Evolutionary conservation across 2,329 filamentous ascomycete genomes (phyloP).

Genomic region (Tolypocladium album): DNA sequence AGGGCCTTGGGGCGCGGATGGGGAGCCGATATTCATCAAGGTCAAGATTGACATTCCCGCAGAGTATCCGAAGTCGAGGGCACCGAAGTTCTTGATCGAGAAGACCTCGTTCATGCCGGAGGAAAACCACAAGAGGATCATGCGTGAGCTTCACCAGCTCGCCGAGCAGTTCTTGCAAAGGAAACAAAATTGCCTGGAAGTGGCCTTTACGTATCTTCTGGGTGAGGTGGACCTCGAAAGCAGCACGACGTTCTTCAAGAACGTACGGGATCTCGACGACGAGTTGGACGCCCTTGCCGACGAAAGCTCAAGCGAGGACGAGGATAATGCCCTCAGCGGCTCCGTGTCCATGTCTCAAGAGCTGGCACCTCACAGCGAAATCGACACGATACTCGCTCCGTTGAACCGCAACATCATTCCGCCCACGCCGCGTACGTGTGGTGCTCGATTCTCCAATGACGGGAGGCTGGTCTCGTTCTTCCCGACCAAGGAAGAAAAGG

Average conservation of each 20-base stretch:
- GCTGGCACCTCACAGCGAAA: conserved; percentile 41
- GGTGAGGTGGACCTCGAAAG: conserved; percentile 51
- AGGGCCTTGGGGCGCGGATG: conserved; percentile 50
- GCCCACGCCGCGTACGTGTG: conserved; percentile 46
- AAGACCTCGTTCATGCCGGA: conserved; percentile 53
- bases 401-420: conserved; percentile 42
- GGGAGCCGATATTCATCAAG: conserved; percentile 49
- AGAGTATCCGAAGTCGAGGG: conserved; percentile 45
- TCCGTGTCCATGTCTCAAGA: conserved; percentile 53
- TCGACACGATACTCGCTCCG: conserved; percentile 41
- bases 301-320: conserved; percentile 80
- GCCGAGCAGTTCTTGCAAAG: conserved; percentile 43
- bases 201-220: conserved; percentile 50
- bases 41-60: conserved; percentile 49
- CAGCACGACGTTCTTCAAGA: conserved; percentile 52
- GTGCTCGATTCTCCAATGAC: conserved; percentile 50
- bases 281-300: conserved; percentile 47
- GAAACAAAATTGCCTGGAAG: conserved; percentile 51
- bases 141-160: conserved; percentile 45
- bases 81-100: conserved; percentile 49
- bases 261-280: conserved; percentile 52
- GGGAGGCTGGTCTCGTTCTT: conserved; percentile 59
- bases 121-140: conserved; percentile 38
- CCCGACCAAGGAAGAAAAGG: conserved; percentile 54
- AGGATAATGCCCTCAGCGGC: conserved; percentile 38